Evolutionary conservation across 495 filamentous ascomycete species (phyloP).

Genomic region (Xylaria longipes): DNA sequence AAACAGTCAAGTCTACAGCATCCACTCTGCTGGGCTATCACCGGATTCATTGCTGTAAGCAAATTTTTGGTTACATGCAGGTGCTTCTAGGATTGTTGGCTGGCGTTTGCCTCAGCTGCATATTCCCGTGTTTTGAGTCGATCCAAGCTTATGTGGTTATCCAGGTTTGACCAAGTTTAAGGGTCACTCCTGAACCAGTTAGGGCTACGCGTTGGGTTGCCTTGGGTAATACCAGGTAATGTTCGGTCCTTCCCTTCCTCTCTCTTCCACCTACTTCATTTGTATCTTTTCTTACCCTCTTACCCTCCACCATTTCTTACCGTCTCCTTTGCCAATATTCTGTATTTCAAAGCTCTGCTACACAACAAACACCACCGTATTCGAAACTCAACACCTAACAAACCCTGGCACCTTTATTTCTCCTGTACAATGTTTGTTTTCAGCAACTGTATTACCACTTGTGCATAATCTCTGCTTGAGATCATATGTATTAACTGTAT

Average conservation of each 20-base stretch:
- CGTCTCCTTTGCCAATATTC: not conserved
- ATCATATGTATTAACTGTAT: too few relatives aligned
- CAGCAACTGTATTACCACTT: not conserved
- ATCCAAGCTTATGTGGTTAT: not conserved
- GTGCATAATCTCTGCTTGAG: too few relatives aligned
- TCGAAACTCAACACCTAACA: not conserved
- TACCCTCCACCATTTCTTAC: not conserved
- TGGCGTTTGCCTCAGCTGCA: not conserved
- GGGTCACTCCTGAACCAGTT: too few relatives aligned
- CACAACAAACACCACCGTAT: not conserved
- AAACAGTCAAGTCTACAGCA: not conserved
- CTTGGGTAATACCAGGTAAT: too few relatives aligned
- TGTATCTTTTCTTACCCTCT: not conserved
- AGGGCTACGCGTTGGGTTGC: not conserved
- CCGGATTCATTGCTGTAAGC: not conserved
- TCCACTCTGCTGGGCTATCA: not conserved
- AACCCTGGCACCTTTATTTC: not conserved
- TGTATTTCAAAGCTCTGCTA: not conserved
- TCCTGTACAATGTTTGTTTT: not conserved
- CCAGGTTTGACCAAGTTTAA: not conserved
- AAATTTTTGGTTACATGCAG: not conserved
- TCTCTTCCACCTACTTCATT: not conserved
- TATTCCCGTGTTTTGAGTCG: not conserved
- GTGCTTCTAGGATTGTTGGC: too few relatives aligned
- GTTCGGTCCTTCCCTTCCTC: not conserved